Percentiles rank a stretch among this genome's conserved stretches.
phyloP scores from a whole-genome alignment of 768 basidiomycete species.

The Amanita rubescens region DNA sequence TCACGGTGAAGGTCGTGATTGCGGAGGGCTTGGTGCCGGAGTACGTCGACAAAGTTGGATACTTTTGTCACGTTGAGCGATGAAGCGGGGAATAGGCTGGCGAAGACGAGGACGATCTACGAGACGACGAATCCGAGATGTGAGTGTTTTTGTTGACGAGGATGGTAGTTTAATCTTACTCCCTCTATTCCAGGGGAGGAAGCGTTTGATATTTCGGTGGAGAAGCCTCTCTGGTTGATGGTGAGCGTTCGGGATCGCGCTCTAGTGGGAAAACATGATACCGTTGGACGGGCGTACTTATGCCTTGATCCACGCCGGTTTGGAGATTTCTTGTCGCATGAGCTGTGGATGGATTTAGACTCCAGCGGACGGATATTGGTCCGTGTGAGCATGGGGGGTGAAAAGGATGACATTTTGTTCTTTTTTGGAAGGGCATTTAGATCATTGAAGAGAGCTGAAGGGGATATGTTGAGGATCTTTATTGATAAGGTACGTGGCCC shows the following conservation, averaged over 20 bases:
- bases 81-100: constrained; percentile 80
- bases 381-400: constrained; percentile 95
- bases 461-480: constrained; percentile 93
- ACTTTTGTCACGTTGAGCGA: constrained; percentile 95
- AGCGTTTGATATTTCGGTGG: constrained; percentile 90
- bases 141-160: constrained; percentile 42
- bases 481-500: constrained; percentile 81
- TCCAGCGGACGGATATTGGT: constrained; percentile 78
- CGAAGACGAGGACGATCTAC: constrained; percentile 94
- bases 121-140: constrained; percentile 88
- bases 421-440: constrained; percentile 96
- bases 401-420: constrained; percentile 96
- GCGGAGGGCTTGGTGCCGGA: constrained; percentile 82
- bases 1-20: constrained; percentile 88
- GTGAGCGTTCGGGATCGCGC: constrained; percentile 89
- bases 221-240: constrained; percentile 95
- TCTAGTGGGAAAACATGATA: constrained; percentile 88
- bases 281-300: constrained; percentile 84
- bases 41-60: constrained; percentile 74
- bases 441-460: constrained; percentile 85
- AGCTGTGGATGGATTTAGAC: constrained; percentile 89
- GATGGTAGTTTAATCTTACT: too few species aligned
- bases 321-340: constrained; percentile 84
- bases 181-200: constrained; percentile 80
- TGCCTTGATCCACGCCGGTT: constrained; percentile 87